A percentile compares a stretch with the other conserved stretches of the same genome.
phyloP scores from a whole-genome alignment of 2,329 filamentous ascomycete species.

The Remersonia thermophila region DNA sequence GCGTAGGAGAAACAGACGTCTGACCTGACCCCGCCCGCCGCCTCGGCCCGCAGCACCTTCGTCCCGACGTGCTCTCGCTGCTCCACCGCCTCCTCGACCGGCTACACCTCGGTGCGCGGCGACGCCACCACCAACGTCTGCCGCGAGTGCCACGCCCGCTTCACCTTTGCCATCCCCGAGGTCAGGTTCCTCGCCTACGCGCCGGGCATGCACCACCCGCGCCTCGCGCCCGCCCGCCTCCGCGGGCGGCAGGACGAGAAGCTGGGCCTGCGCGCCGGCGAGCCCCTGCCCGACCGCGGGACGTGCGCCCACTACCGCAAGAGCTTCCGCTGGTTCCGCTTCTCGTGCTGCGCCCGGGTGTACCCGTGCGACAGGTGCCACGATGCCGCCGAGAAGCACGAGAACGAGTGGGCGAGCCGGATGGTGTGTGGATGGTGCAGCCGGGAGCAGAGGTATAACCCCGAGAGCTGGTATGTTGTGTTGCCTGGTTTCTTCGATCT shows the following conservation, averaged over 20 bases:
- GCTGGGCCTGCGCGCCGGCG: conserved; percentile 44
- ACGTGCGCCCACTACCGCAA: conserved; percentile 46
- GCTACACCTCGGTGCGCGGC: conserved; percentile 60
- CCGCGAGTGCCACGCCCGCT: conserved; percentile 65
- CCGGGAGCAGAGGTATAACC: conserved; percentile 66
- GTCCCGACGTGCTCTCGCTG: conserved; percentile 66
- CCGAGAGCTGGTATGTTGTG: conserved; percentile 50
- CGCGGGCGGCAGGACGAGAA: conserved; percentile 38
- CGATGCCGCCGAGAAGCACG: conserved; percentile 56
- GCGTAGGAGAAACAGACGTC: too few relatives aligned
- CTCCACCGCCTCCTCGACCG: conserved; percentile 53
- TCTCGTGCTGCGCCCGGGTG: conserved; percentile 48
- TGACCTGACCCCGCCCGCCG: too few relatives aligned
- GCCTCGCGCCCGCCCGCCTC: conserved; percentile 20
- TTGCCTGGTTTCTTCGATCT: background rate
- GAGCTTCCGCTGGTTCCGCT: conserved; percentile 52
- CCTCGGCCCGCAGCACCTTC: conserved; percentile 68
- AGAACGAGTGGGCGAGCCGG: conserved; percentile 68
- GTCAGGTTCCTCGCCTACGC: conserved; percentile 66
- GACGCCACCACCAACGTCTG: conserved; percentile 64
- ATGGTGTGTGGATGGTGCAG: conserved; percentile 78
- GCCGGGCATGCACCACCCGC: conserved; percentile 29
- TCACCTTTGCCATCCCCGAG: conserved; percentile 67
- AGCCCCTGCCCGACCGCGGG: conserved; percentile 40
- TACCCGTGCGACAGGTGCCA: conserved; percentile 63